These are phyloP conservation scores for Shiraia sp. DNA, from an alignment of 2,329 filamentous ascomycete genomes.

Conservation along the genomic window DNA sequence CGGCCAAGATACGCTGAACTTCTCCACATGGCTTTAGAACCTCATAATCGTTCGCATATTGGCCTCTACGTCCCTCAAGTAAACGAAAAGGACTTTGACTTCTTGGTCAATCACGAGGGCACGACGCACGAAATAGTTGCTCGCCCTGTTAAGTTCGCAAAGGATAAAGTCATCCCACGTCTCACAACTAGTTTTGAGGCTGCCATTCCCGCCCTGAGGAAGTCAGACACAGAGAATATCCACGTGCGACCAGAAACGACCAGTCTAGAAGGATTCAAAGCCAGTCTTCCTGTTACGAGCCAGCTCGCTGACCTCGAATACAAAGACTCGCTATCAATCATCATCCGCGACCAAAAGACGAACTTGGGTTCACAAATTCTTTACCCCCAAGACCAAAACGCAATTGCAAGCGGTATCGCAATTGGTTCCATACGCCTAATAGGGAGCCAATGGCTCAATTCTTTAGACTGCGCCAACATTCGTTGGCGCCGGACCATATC, in stretches of 20 bases:
- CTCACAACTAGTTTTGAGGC: constrained; percentile 15
- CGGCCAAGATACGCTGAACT: constrained; percentile 32
- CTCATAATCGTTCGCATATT: constrained; percentile 22
- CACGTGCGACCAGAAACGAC: constrained; percentile 25
- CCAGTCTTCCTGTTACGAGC: constrained; percentile 18
- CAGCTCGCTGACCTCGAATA: constrained; percentile 26
- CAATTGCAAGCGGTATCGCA: constrained; percentile 26
- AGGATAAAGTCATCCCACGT: constrained; percentile 13
- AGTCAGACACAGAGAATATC: constrained; percentile 8
- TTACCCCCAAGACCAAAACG: constrained; percentile 29
- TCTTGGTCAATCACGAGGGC: constrained; percentile 20
- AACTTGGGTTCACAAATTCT: constrained; percentile 24
- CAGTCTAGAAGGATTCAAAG: constrained; percentile 22
- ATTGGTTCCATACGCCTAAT: constrained; percentile 26
- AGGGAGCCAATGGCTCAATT: constrained; percentile 28
- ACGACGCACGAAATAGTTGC: constrained; percentile 26
- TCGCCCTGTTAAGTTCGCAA: constrained; percentile 19
- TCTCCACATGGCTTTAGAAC: constrained; percentile 20
- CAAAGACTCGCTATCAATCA: constrained; percentile 26
- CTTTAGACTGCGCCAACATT: constrained; percentile 26
- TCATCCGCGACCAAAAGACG: constrained; percentile 15
- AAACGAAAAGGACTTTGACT: constrained; percentile 30
- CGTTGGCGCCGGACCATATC: constrained; percentile 25
- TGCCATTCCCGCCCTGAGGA: constrained; percentile 15
- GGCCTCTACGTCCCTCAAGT: constrained; percentile 31